phyloP scores from a whole-genome alignment of 306 rosid genomes.

The Mimosa bimucronata region DNA sequence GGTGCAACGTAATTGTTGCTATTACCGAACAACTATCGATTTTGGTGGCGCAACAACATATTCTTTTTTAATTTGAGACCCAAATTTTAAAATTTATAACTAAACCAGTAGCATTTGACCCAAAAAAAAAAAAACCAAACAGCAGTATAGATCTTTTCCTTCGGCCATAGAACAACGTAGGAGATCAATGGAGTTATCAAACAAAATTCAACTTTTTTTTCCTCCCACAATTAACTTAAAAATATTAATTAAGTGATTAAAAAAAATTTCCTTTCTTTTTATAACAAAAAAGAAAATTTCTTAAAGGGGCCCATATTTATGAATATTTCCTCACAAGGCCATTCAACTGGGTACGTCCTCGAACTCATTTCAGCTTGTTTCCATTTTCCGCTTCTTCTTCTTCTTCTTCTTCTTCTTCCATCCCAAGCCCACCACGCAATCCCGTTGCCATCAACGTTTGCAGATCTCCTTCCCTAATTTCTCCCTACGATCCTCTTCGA shows the following conservation, averaged over 20 bases:
- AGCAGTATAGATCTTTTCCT: neutral
- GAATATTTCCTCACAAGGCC: conserved; percentile 31
- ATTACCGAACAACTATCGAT: neutral
- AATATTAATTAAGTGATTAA: too few species aligned
- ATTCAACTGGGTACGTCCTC: conserved; percentile 31
- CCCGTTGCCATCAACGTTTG: conserved; percentile 34
- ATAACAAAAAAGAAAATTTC: conserved; percentile 17
- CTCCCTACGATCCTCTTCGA: conserved; percentile 35
- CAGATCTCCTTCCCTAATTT: conserved; percentile 47
- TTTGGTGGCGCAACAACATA: neutral
- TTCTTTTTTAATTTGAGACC: neutral
- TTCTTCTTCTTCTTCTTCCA: conserved; percentile 43
- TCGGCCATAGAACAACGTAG: neutral
- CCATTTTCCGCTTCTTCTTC: conserved; percentile 24
- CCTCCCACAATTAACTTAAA: too few species aligned
- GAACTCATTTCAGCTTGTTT: conserved; percentile 30
- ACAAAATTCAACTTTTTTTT: too few species aligned
- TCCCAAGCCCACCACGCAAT: conserved; percentile 47
- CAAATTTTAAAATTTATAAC: neutral
- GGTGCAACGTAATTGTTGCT: neutral
- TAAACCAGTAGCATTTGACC: neutral
- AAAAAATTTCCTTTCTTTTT: too few species aligned
- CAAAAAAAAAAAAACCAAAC: too few species aligned
- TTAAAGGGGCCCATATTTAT: conserved; percentile 25
- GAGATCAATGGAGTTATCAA: neutral